These are phyloP conservation scores for Cystobasidium sp. DNA, from an alignment of 1,284 basidiomycete species.

Conservation along the genomic window DNA sequence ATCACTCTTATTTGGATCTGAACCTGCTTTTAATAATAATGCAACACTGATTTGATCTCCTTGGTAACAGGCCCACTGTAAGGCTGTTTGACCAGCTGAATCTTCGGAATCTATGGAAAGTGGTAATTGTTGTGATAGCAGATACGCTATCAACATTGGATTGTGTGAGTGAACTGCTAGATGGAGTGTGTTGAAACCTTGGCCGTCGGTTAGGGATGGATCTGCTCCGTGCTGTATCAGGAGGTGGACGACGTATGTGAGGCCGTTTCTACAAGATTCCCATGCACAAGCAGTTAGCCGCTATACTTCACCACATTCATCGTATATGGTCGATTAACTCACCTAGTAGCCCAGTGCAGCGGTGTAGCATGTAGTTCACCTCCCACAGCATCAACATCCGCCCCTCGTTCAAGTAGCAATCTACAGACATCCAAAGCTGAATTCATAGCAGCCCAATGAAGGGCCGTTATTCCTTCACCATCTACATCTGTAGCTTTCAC, in stretches of 20 bases:
- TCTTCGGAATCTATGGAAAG: constrained; percentile 86
- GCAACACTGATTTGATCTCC: constrained; percentile 95
- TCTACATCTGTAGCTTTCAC: constrained; percentile 74
- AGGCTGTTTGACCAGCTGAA: constrained; percentile 86
- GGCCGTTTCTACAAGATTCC: constrained; percentile 70
- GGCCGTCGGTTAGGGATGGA: constrained; percentile 85
- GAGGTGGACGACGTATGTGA: constrained; percentile 90
- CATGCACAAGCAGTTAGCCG: constrained; percentile 1
- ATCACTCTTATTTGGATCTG: constrained; percentile 75
- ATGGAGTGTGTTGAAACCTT: constrained; percentile 96
- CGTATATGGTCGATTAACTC: constrained; percentile 43
- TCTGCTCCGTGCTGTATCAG: constrained; percentile 87
- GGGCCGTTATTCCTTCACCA: constrained; percentile 85
- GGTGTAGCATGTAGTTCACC: constrained; percentile 96
- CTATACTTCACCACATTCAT: background rate
- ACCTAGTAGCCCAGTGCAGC: constrained; percentile 92
- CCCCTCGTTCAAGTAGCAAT: constrained; percentile 87
- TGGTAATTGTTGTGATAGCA: constrained; percentile 78
- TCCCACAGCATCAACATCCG: constrained; percentile 89
- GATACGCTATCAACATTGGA: constrained; percentile 90
- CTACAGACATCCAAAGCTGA: constrained; percentile 72
- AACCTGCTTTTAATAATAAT: constrained; percentile 83
- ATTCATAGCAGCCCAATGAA: constrained; percentile 97
- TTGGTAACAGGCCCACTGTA: constrained; percentile 99
- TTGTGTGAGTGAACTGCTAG: constrained; percentile 91